Evolutionary conservation across 75 land plant genomes (phyloP).

Genomic region (Ceratopteris richardii): DNA sequence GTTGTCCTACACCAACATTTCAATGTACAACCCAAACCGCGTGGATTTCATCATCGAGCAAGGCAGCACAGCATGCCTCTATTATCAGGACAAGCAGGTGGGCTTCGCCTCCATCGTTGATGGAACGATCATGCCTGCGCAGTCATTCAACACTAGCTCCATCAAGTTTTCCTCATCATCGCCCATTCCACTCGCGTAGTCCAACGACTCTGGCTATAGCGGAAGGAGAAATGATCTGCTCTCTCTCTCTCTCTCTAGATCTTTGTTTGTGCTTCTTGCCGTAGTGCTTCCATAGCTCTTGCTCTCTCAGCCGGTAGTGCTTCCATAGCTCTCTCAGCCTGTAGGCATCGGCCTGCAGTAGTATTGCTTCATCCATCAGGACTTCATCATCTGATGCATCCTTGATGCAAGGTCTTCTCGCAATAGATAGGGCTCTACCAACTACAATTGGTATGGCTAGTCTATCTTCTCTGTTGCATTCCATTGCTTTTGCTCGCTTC

Average conservation of each 20-base stretch:
- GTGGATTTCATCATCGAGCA: background rate
- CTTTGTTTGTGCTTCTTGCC: background rate
- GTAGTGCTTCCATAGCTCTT: background rate
- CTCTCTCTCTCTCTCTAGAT: background rate
- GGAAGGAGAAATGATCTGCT: background rate
- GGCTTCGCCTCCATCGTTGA: background rate
- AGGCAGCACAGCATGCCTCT: constrained; percentile 7
- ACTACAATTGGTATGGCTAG: too few relatives aligned
- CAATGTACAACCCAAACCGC: constrained; percentile 5
- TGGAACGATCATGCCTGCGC: background rate
- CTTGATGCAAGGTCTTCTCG: too few relatives aligned
- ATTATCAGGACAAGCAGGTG: background rate
- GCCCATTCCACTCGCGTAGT: background rate
- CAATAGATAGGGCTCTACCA: too few relatives aligned
- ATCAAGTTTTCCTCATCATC: background rate
- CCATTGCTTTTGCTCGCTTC: too few relatives aligned
- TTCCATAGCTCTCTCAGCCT: too few relatives aligned
- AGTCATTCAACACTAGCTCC: background rate
- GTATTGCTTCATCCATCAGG: constrained; percentile 2
- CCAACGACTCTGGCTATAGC: background rate
- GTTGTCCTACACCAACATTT: too few relatives aligned
- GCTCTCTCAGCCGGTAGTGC: background rate
- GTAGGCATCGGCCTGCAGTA: too few relatives aligned
- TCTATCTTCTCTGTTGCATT: too few relatives aligned
- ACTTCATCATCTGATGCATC: constrained; percentile 6